Conservation (phyloP, 164 flowering plant species). For the Liriodendron chinense region DNA sequence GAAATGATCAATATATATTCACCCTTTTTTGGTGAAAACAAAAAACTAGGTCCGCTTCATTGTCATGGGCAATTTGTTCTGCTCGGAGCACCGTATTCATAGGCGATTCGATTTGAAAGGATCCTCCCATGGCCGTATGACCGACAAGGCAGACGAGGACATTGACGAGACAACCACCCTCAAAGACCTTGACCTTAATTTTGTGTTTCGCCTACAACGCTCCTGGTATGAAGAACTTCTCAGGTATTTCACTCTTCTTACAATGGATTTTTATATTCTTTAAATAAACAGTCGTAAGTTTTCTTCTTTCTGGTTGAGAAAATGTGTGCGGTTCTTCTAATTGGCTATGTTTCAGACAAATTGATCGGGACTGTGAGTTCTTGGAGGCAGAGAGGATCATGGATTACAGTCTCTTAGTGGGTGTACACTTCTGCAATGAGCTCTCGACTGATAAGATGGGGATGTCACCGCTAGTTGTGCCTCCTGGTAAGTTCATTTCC, state of each 20-base stretch:
- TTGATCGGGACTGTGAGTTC: conserved; percentile 74
- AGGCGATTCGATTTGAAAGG: conserved; percentile 59
- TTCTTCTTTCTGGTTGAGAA: background rate
- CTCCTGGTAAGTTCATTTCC: conserved; percentile 3
- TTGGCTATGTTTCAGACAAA: conserved; percentile 49
- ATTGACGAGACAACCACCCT: conserved; percentile 69
- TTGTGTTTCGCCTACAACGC: conserved; percentile 58
- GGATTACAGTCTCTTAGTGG: conserved; percentile 90
- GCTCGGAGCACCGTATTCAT: conserved; percentile 59
- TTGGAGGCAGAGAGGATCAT: conserved; percentile 77
- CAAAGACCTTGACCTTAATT: conserved; percentile 84
- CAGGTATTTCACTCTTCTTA: conserved; percentile 28
- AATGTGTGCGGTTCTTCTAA: background rate
- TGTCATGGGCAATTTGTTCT: conserved; percentile 69
- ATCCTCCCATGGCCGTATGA: conserved; percentile 31
- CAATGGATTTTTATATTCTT: background rate
- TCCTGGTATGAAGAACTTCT: conserved; percentile 69
- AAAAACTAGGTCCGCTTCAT: conserved; percentile 55
- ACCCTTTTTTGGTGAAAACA: background rate
- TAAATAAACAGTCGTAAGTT: background rate
- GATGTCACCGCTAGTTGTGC: conserved; percentile 42
- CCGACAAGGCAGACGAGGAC: conserved; percentile 48
- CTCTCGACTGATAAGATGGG: conserved; percentile 60
- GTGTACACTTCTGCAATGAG: conserved; percentile 75
- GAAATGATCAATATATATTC: background rate